Evolutionary conservation across 371 early-diverging fungal species (phyloP), one percentile per base, ranked within the genome.

Genomic region (Mucor mucedo): DNA sequence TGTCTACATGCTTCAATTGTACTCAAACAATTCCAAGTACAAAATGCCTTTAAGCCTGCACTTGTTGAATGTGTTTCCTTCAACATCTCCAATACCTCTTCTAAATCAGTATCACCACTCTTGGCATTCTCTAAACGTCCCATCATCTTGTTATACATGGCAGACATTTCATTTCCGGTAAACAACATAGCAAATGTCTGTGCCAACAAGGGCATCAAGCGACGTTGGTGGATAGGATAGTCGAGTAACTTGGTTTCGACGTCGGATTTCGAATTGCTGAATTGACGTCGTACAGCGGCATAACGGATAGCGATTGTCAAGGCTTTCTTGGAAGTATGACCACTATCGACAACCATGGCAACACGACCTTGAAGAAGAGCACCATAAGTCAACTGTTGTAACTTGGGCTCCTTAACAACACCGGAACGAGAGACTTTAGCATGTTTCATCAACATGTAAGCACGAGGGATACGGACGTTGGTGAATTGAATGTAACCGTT

Each of bases 21-120:
- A 71, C 86, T 88, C 41, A 95, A 80, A 42, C 90, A 88, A 69
- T 87, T 91, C 93, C 95, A 95, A 10, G 96, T 96, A 78, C 95
- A 94, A 70, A 94, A 94, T 27, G 95, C 94, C 81, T 96, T 96
- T 62, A 96, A 83, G 39, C 96, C 96, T 10, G 95, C 95, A 42
- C 88, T 87, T 54, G 95, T 95, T 11, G 94, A 91, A 69, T 96
- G 96, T 4, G 95, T 91, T 70, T 95, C 95, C 82, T 94, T 95
- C 65, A 96, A 84, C 54, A 82, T 79, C 47, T 89, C 92, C 61
- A 91, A 65, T 4, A 91, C 87, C 8, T 85, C 83, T 33, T 81
- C 81, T 68, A 90, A 70, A 67, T 90, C 85, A 16, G 73, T 70
- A 67, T 89, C 91, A 41, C 82, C 89, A 28, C 89, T 85, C 58